Evolutionary conservation across 257 asterid species (phyloP).

Genomic region (Apocynum venetum): DNA sequence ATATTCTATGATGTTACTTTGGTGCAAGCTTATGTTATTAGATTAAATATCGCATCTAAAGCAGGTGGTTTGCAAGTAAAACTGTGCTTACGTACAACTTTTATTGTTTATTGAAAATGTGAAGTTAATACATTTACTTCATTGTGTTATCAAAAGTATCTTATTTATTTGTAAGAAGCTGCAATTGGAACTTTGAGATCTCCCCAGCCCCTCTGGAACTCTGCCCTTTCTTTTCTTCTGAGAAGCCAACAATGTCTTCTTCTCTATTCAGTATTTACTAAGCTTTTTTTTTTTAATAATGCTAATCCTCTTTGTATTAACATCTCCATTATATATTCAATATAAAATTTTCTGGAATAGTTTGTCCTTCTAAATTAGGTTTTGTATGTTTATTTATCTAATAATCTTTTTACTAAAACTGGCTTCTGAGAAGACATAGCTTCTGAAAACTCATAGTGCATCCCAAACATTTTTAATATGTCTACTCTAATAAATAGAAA

Average conservation of each 20-base stretch:
- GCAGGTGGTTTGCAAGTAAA: neutral
- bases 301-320: neutral
- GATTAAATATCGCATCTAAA: neutral
- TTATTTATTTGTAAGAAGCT: neutral
- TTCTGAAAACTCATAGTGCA: neutral
- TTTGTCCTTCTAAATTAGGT: neutral
- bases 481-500: neutral
- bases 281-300: neutral
- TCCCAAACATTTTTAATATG: neutral
- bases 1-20: neutral
- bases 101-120: neutral
- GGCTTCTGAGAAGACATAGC: neutral
- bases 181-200: neutral
- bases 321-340: neutral
- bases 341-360: too few relatives aligned
- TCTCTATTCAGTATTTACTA: neutral
- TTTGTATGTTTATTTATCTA: neutral
- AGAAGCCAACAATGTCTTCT: neutral
- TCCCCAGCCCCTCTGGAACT: too few relatives aligned
- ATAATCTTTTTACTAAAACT: neutral
- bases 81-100: neutral
- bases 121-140: slow-evolving; percentile 6
- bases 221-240: neutral
- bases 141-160: neutral
- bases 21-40: neutral